phyloP scores from a whole-genome alignment of 768 basidiomycete species.

The Pisolithus sp. region DNA sequence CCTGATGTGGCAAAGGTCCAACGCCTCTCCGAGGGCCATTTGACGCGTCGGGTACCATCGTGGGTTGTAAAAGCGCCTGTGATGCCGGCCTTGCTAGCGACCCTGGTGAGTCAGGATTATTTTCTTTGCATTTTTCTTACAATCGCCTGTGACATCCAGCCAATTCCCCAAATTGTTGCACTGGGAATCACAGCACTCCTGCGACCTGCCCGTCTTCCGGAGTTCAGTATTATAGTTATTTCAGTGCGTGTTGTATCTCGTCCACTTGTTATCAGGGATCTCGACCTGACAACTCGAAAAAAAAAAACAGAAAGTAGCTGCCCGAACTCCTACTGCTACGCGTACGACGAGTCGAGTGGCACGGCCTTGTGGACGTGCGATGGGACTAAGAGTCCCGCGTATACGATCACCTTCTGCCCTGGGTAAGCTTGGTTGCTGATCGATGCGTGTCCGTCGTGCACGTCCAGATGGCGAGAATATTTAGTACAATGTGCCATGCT shows the following conservation, averaged over 20 bases:
- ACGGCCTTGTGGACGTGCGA: constrained; percentile 43
- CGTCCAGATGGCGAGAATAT: too few species aligned
- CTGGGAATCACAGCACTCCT: constrained; percentile 45
- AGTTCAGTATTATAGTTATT: constrained; percentile 37
- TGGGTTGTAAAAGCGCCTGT: constrained; percentile 61
- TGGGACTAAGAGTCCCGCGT: constrained; percentile 30
- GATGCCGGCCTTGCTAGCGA: constrained; percentile 30
- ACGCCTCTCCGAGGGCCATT: constrained; percentile 44
- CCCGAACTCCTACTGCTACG: constrained; percentile 45
- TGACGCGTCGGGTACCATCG: constrained; percentile 45
- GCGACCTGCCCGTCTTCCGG: constrained; percentile 50
- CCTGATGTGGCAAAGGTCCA: constrained; percentile 35
- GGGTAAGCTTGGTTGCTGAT: not conserved
- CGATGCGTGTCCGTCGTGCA: too few species aligned
- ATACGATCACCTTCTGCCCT: constrained; percentile 40
- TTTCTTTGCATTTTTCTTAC: not conserved
- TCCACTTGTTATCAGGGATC: not conserved
- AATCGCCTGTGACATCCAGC: constrained; percentile 19
- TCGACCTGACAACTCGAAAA: constrained; percentile 5
- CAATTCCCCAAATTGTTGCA: constrained; percentile 62
- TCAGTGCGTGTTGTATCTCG: constrained; percentile 29
- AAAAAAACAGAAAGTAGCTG: constrained; percentile 38
- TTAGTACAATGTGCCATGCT: too few species aligned
- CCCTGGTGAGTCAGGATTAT: constrained; percentile 17
- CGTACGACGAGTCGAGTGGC: constrained; percentile 43